phyloP scores from a whole-genome alignment of 805 yeast species.

The Saccharomycopsis selenospora region DNA sequence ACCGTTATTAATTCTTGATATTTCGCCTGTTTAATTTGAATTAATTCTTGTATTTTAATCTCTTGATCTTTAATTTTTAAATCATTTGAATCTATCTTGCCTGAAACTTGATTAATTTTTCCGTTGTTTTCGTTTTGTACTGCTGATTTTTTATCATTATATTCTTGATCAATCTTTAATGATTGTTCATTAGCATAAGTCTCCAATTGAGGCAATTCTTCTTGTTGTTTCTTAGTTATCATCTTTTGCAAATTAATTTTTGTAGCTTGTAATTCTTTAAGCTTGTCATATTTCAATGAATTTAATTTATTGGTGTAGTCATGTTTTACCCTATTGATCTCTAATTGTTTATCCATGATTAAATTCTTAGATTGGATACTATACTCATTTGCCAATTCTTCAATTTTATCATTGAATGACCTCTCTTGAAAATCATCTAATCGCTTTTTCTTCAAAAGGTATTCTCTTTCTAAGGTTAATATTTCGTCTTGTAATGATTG shows the following conservation, averaged over 20 bases:
- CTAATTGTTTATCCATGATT: background rate
- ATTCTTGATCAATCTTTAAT: too few relatives aligned
- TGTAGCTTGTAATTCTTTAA: background rate
- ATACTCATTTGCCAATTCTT: constrained; percentile 29
- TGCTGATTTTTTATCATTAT: too few relatives aligned
- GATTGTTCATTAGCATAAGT: too few relatives aligned
- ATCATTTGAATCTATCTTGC: too few relatives aligned
- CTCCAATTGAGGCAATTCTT: background rate
- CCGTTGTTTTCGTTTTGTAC: too few relatives aligned
- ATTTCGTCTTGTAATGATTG: constrained; percentile 27
- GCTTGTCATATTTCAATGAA: background rate
- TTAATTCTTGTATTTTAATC: too few relatives aligned
- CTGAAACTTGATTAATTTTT: too few relatives aligned
- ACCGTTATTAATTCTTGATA: too few relatives aligned
- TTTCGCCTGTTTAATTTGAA: too few relatives aligned
- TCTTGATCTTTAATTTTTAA: too few relatives aligned
- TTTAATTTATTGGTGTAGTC: background rate
- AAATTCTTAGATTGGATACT: background rate
- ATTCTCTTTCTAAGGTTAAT: constrained; percentile 19
- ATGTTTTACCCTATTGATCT: background rate
- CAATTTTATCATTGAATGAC: constrained; percentile 25
- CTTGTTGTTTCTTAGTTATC: background rate
- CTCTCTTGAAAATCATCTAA: constrained; percentile 28
- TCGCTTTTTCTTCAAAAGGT: constrained; percentile 29
- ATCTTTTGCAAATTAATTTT: background rate